phyloP scores from a whole-genome alignment of 2,329 filamentous ascomycete species.

The Venturiaceae sp. region DNA sequence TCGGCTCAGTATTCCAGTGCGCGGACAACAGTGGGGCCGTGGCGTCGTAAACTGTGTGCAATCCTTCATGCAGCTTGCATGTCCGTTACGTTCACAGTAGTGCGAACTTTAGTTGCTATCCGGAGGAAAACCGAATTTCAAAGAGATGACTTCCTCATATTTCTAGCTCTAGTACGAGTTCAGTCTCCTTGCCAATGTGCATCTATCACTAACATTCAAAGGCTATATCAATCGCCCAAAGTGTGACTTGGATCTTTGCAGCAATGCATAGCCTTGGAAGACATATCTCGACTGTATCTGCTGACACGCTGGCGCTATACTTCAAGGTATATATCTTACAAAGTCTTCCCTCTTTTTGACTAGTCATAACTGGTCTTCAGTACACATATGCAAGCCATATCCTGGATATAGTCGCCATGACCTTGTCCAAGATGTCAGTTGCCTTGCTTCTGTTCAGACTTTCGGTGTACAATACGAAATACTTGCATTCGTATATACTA shows the following conservation, averaged over 20 bases:
- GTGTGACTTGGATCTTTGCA: background rate
- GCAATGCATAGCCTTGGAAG: background rate
- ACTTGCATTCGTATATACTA: background rate
- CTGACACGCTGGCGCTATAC: background rate
- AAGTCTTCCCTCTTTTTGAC: background rate
- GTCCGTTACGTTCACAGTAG: too few species aligned
- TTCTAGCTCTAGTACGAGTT: too few species aligned
- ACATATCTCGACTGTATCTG: background rate
- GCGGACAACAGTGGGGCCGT: conserved; percentile 1
- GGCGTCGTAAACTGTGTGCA: too few species aligned
- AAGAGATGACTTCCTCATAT: too few species aligned
- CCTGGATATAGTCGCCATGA: background rate
- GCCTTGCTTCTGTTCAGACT: background rate
- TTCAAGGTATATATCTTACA: background rate
- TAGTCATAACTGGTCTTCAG: too few species aligned
- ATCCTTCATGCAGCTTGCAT: too few species aligned
- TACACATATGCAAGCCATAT: background rate
- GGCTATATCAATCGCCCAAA: background rate
- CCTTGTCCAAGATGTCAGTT: background rate
- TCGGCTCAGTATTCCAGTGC: conserved; percentile 1
- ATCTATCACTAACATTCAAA: too few species aligned
- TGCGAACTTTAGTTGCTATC: too few species aligned
- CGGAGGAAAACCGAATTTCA: too few species aligned
- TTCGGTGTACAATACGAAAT: background rate
- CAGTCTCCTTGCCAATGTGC: too few species aligned